phyloP scores from a whole-genome alignment of 2,329 filamentous ascomycete genomes.

The Fusarium gaditjirri region DNA sequence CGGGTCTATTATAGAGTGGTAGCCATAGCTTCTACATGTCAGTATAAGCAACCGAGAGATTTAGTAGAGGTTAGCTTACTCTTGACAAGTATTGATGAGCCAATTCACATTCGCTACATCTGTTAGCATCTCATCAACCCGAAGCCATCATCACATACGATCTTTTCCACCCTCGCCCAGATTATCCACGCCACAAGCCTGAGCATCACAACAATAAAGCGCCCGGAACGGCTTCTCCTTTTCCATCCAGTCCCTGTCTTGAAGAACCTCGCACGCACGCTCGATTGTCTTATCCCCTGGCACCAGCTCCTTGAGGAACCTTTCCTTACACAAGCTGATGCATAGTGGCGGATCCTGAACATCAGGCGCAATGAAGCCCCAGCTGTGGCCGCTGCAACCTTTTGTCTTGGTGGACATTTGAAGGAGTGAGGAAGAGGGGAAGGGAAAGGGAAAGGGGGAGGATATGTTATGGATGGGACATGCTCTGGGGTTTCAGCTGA shows the following conservation, averaged over 20 bases:
- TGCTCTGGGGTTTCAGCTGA: slow-evolving; percentile 34
- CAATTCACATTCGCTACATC: slow-evolving; percentile 60
- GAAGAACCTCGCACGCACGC: slow-evolving; percentile 48
- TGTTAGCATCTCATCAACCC: slow-evolving; percentile 21
- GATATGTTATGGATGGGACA: background rate
- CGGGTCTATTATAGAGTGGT: slow-evolving; percentile 40
- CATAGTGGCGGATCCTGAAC: slow-evolving; percentile 49
- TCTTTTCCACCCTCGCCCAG: slow-evolving; percentile 52
- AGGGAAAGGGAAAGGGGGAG: background rate
- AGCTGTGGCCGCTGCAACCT: slow-evolving; percentile 40
- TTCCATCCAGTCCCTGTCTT: slow-evolving; percentile 40
- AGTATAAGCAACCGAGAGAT: background rate
- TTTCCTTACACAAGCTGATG: slow-evolving; percentile 48
- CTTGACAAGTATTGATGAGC: slow-evolving; percentile 62
- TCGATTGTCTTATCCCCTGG: slow-evolving; percentile 46
- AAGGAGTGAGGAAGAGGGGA: background rate
- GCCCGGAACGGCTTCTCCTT: slow-evolving; percentile 52
- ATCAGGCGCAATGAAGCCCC: slow-evolving; percentile 46
- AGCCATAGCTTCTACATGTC: slow-evolving; percentile 39
- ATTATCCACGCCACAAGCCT: slow-evolving; percentile 60
- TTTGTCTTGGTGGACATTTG: slow-evolving; percentile 16
- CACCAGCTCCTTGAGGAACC: slow-evolving; percentile 47
- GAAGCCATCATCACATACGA: slow-evolving; percentile 49
- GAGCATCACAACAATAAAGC: slow-evolving; percentile 64
- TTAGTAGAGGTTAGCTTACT: slow-evolving; percentile 51